These are phyloP conservation scores for Penicillium silybi DNA, from an alignment of 495 filamentous ascomycete species.

Conservation along the genomic window DNA sequence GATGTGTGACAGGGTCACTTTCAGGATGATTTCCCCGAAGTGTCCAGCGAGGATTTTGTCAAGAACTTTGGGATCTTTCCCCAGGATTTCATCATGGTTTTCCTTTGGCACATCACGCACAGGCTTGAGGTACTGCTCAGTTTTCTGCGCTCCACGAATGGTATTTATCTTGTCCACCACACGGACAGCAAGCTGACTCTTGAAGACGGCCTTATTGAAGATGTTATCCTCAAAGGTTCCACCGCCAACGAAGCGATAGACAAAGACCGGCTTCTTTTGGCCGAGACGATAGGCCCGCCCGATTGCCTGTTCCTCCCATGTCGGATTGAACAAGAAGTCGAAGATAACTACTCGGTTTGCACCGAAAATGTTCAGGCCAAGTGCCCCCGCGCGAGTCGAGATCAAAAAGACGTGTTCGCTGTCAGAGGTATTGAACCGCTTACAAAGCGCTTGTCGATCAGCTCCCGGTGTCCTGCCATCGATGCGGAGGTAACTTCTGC, in stretches of 20 bases:
- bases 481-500: conserved; percentile 50
- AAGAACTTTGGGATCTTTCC: conserved; percentile 64
- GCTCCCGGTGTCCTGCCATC: conserved; percentile 57
- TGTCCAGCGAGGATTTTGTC: conserved; percentile 57
- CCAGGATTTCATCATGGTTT: conserved; percentile 48
- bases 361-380: conserved; percentile 77
- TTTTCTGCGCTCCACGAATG: conserved; percentile 45
- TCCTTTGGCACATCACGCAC: conserved; percentile 50
- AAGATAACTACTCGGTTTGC: conserved; percentile 89
- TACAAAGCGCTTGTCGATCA: conserved; percentile 56
- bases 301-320: conserved; percentile 82
- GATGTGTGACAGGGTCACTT: conserved; percentile 56
- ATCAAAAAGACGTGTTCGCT: conserved; percentile 65
- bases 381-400: conserved; percentile 75
- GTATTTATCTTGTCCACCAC: conserved; percentile 83
- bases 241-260: conserved; percentile 77
- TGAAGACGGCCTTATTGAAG: conserved; percentile 71
- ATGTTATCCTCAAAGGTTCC: conserved; percentile 76
- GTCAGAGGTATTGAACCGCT: conserved; percentile 56
- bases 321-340: conserved; percentile 78
- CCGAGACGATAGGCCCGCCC: conserved; percentile 85
- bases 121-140: conserved; percentile 52
- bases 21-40: conserved; percentile 38
- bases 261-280: conserved; percentile 76
- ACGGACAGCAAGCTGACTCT: conserved; percentile 69